Evolutionary conservation across 306 rosid species (phyloP).

Genomic region (Cyclanthera cordifolia): DNA sequence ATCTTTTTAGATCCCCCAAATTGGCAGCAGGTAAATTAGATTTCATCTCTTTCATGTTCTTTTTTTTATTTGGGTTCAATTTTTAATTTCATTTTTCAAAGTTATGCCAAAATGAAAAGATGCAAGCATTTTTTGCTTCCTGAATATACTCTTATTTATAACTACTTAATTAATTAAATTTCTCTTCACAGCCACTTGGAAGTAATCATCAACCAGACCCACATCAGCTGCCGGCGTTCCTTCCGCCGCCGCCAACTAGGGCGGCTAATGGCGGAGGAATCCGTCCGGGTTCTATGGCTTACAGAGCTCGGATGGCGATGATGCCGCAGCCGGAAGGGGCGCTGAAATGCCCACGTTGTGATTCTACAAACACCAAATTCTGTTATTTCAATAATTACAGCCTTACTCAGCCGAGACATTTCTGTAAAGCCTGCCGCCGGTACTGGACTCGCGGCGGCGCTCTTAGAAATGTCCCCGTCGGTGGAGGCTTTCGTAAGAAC

Average conservation of each 20-base stretch:
- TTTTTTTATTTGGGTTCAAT: slow-evolving; percentile 13
- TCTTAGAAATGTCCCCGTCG: slow-evolving; percentile 77
- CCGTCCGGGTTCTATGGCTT: slow-evolving; percentile 72
- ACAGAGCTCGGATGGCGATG: slow-evolving; percentile 67
- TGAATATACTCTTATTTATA: neutral
- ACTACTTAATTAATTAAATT: neutral
- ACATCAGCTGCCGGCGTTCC: slow-evolving; percentile 29
- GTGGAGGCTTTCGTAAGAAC: slow-evolving; percentile 84
- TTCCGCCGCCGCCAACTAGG: slow-evolving; percentile 10
- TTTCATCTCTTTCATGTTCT: slow-evolving; percentile 29
- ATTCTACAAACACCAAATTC: no score
- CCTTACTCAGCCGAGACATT: slow-evolving; percentile 83
- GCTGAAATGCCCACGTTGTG: slow-evolving; percentile 84
- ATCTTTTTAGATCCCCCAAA: slow-evolving; percentile 89
- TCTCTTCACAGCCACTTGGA: slow-evolving; percentile 9
- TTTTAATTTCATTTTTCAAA: slow-evolving; percentile 1
- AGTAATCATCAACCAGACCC: neutral
- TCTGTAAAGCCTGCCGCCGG: slow-evolving; percentile 81
- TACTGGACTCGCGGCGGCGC: slow-evolving; percentile 91
- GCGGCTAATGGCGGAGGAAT: slow-evolving; percentile 19
- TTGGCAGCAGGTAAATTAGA: slow-evolving; percentile 78
- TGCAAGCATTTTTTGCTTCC: neutral
- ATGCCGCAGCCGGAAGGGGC: slow-evolving; percentile 65
- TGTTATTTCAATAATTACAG: no score
- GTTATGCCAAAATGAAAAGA: neutral